Evolutionary conservation across 2,329 filamentous ascomycete species (phyloP), one percentile per base, ranked within the genome.

Genomic region (Metarhizium album): DNA sequence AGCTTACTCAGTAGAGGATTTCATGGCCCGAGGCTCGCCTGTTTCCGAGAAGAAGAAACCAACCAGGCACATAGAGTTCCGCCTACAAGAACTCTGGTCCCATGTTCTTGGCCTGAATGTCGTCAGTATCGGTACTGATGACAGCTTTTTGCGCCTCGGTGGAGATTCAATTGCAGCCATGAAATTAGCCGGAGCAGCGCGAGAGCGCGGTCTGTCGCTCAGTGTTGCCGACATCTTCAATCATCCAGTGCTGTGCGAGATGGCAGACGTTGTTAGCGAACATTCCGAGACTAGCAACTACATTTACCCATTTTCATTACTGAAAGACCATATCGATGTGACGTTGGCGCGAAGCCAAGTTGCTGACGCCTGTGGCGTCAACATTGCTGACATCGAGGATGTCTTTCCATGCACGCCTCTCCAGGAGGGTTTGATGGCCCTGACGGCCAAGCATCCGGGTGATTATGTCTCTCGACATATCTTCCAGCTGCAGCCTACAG

Each of bases 101-200:
- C 33, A 40, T 8, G n/a, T 58, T 3, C 52, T 60, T n/a, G 46
- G 46, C 8, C 13, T 55, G 2, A 33, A 40, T 14, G 22, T 46
- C 8, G 40, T 52, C 2, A 45, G 46, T 3, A 68, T 74, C 22
- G 64, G 67, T 6, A 51, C 61, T 2, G 63, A 71, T 7, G 67
- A 73, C 53, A 73, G 70, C 57, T 75, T 76, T 58, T 73, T 75
- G 60, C 64, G 63, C 1, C 60, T 74, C 0, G 73, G 73, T 8
- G 73, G 73, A 23, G 71, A 75, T 54, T 75, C 73, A 0, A 64
- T 75, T 3, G 50, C 63, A 2, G 71, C 73, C 1, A 78, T 76
- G 69, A 70, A 66, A 45, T 68, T 54, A 59, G 57, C 55, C 1
- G 48, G 53, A 0, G 47, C 63, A 13, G 67, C 69, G 4, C 61